Conservation (phyloP, 2,329 filamentous ascomycete species). For the Metarhizium sp. region DNA sequence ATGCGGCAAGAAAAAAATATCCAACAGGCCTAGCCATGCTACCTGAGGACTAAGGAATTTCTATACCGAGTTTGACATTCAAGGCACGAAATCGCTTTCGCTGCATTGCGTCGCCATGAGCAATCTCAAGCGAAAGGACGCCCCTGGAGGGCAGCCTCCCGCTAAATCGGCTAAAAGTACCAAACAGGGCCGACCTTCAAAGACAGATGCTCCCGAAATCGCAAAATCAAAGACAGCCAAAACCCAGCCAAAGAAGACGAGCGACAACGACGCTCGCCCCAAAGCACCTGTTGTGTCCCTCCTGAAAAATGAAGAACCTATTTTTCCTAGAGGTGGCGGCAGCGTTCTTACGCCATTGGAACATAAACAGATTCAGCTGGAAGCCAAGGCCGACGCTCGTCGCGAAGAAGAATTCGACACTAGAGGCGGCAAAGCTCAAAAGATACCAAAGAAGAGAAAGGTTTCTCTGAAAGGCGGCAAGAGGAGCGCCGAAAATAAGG, state of each 20-base stretch:
- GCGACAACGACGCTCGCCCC: constrained; percentile 15
- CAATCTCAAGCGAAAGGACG: constrained; percentile 49
- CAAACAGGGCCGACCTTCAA: constrained; percentile 37
- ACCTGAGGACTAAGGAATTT: constrained; percentile 12
- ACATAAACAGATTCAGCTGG: constrained; percentile 90
- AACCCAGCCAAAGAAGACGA: constrained; percentile 20
- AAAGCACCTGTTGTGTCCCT: constrained; percentile 32
- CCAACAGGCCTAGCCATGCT: neutral
- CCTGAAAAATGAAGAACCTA: constrained; percentile 69
- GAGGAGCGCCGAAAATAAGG: constrained; percentile 35
- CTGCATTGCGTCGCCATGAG: constrained; percentile 34
- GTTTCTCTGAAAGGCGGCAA: constrained; percentile 43
- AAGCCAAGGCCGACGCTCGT: constrained; percentile 84
- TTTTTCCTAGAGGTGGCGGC: constrained; percentile 88
- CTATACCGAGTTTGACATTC: neutral
- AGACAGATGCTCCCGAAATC: constrained; percentile 26
- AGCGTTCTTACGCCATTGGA: constrained; percentile 88
- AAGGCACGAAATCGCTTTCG: neutral
- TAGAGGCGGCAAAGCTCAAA: constrained; percentile 28
- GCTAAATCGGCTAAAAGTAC: constrained; percentile 38
- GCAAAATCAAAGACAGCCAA: constrained; percentile 15
- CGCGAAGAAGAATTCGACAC: constrained; percentile 68
- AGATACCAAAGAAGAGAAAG: constrained; percentile 49
- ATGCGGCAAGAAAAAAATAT: constrained; percentile 12
- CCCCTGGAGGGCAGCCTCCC: constrained; percentile 39